Evolutionary conservation across 2,329 filamentous ascomycete genomes (phyloP).

Genomic region (Rhynchosporium graminicola): DNA sequence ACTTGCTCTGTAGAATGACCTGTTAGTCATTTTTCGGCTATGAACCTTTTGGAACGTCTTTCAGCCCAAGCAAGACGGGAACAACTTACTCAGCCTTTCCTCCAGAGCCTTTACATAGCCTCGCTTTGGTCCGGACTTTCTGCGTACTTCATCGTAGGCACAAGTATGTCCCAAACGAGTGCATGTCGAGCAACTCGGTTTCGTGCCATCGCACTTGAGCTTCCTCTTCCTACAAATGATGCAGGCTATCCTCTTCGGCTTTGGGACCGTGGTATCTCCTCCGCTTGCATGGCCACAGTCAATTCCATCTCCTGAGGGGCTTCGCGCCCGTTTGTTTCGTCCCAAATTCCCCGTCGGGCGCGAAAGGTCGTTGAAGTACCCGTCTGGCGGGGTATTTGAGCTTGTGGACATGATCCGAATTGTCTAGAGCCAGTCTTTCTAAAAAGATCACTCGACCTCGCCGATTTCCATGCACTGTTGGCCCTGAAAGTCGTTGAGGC

Average conservation of each 20-base stretch:
- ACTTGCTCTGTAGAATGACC: constrained; percentile 70
- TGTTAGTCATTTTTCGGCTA: constrained; percentile 21
- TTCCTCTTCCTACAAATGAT: constrained; percentile 93
- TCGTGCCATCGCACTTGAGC: constrained; percentile 68
- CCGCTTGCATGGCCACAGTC: constrained; percentile 46
- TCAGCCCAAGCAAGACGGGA: constrained; percentile 37
- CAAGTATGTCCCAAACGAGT: constrained; percentile 64
- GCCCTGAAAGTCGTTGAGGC: constrained; percentile 4
- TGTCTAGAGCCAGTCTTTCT: neutral
- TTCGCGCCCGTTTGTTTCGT: constrained; percentile 39
- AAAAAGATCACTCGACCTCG: neutral
- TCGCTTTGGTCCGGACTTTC: constrained; percentile 71
- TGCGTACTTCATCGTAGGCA: constrained; percentile 68
- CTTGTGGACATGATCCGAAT: constrained; percentile 37
- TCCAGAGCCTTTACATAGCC: constrained; percentile 75
- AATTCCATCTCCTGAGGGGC: constrained; percentile 38
- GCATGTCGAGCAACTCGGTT: constrained; percentile 68
- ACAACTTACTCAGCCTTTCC: constrained; percentile 79
- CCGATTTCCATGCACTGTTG: neutral
- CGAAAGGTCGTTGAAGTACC: constrained; percentile 59
- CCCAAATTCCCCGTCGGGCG: constrained; percentile 40
- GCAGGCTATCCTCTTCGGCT: constrained; percentile 92
- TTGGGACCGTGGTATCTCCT: constrained; percentile 62
- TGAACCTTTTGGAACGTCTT: neutral
- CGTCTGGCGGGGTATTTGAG: constrained; percentile 43